Percentiles rank a stretch among this genome's conserved stretches.
Conservation (phyloP, 441 rosid genomes). For the Breynia disticha region DNA sequence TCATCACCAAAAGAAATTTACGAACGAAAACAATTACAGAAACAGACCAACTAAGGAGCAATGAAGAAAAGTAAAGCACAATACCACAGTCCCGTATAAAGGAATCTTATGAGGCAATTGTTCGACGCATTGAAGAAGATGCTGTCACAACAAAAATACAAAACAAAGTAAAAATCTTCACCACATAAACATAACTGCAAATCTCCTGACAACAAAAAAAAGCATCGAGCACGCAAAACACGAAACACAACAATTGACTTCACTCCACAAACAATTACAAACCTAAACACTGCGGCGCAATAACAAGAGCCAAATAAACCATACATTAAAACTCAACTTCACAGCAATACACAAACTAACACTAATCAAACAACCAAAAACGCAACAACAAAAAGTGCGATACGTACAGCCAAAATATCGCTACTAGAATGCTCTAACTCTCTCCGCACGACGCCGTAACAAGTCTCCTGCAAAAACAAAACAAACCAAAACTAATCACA, state of each 20-base stretch:
- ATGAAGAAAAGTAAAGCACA: constrained; percentile 15
- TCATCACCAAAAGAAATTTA: too few relatives aligned
- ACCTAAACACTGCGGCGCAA: too few relatives aligned
- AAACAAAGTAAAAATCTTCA: constrained; percentile 2
- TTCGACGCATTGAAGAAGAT: constrained; percentile 69
- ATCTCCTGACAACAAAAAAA: neutral
- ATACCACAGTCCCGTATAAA: constrained; percentile 80
- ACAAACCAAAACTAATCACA: neutral
- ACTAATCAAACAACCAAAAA: neutral
- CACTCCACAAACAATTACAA: too few relatives aligned
- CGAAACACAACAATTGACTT: too few relatives aligned
- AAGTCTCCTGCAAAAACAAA: constrained; percentile 53
- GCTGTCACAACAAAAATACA: constrained; percentile 34
- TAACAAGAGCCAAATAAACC: too few relatives aligned
- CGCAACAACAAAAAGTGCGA: neutral
- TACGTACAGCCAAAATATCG: constrained; percentile 50
- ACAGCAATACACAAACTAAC: neutral
- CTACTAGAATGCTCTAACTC: constrained; percentile 71
- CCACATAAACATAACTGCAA: neutral
- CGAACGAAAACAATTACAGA: neutral
- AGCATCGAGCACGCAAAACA: neutral
- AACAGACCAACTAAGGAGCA: constrained; percentile 2
- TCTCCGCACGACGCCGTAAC: constrained; percentile 68
- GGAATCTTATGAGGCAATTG: constrained; percentile 97
- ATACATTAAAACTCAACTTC: too few relatives aligned